A percentile compares a stretch with the other conserved stretches of the same genome.
Conservation (phyloP, 352 stramenopile species). For the Phytopythium montanum region DNA sequence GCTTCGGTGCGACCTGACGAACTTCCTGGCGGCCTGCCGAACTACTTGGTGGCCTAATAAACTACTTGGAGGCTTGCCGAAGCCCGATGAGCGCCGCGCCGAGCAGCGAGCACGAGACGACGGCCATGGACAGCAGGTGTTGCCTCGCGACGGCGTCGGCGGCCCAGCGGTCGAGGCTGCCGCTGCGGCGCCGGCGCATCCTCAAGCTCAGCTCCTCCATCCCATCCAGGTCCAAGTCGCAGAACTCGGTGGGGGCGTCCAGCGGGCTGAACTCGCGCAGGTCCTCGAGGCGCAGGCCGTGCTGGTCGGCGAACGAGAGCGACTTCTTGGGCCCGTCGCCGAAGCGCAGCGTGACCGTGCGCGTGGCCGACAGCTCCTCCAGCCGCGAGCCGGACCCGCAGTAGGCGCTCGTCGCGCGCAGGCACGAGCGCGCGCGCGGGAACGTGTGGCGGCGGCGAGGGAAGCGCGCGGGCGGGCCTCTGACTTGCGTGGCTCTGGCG, state of each 20-base stretch:
- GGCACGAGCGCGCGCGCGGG: constrained; percentile 27
- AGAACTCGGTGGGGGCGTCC: constrained; percentile 43
- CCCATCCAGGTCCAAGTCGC: constrained; percentile 32
- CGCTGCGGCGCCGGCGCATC: constrained; percentile 22
- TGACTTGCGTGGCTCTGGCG: no score
- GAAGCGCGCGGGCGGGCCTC: constrained; percentile 9
- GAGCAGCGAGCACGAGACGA: constrained; percentile 49
- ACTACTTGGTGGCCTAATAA: no score
- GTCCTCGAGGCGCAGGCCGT: constrained; percentile 34
- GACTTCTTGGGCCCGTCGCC: constrained; percentile 38
- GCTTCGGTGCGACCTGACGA: not conserved
- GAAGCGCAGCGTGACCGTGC: constrained; percentile 31
- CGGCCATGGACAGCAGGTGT: constrained; percentile 50
- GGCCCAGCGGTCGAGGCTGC: constrained; percentile 27
- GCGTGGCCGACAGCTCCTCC: constrained; percentile 30
- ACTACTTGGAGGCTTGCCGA: constrained; percentile 28
- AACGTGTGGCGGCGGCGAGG: constrained; percentile 10
- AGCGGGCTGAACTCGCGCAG: constrained; percentile 39
- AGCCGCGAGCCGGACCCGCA: constrained; percentile 14
- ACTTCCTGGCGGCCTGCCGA: no score
- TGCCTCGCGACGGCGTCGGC: constrained; percentile 35
- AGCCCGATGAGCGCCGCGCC: constrained; percentile 36
- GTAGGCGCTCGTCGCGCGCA: constrained; percentile 55
- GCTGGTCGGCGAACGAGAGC: constrained; percentile 59
- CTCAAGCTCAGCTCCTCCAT: constrained; percentile 16